Conservation (phyloP, 108 stramenopile species). For the Nannochloropsis oceanica region DNA sequence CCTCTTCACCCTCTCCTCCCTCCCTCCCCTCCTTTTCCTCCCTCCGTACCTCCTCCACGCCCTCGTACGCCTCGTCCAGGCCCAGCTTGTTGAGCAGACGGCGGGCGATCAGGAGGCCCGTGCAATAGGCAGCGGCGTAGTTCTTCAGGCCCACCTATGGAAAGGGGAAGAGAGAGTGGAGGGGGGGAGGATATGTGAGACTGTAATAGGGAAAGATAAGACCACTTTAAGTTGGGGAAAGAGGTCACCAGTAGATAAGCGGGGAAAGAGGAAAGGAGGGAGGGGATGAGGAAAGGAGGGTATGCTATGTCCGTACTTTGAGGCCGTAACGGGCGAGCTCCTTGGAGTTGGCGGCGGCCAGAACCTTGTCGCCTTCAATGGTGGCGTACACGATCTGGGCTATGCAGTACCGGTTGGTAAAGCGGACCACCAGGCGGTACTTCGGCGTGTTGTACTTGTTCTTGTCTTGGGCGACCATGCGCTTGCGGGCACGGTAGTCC, state of each 20-base stretch:
- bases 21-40: not conserved
- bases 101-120: conserved; percentile 86
- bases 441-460: conserved; percentile 99
- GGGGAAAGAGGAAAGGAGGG: too few species aligned
- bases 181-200: not conserved
- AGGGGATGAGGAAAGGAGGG: not conserved
- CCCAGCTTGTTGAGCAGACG: conserved; percentile 90
- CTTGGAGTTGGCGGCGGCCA: conserved; percentile 60
- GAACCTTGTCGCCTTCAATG: conserved; percentile 86
- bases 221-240: not conserved
- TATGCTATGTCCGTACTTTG: not conserved
- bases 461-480: conserved; percentile 88
- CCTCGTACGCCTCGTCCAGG: conserved; percentile 73
- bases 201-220: not conserved
- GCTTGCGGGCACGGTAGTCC: conserved; percentile 97
- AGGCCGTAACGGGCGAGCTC: conserved; percentile 90
- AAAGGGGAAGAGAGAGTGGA: not conserved
- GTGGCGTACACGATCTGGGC: conserved; percentile 89
- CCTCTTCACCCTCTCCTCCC: conserved; percentile 11
- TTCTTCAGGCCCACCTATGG: conserved; percentile 90
- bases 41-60: conserved; percentile 25
- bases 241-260: not conserved
- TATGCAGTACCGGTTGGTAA: conserved; percentile 51
- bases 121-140: conserved; percentile 99
- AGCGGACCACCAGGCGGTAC: conserved; percentile 84